These are phyloP conservation scores for Lasiosphaeria hispida DNA, from an alignment of 495 filamentous ascomycete genomes.

Conservation along the genomic window DNA sequence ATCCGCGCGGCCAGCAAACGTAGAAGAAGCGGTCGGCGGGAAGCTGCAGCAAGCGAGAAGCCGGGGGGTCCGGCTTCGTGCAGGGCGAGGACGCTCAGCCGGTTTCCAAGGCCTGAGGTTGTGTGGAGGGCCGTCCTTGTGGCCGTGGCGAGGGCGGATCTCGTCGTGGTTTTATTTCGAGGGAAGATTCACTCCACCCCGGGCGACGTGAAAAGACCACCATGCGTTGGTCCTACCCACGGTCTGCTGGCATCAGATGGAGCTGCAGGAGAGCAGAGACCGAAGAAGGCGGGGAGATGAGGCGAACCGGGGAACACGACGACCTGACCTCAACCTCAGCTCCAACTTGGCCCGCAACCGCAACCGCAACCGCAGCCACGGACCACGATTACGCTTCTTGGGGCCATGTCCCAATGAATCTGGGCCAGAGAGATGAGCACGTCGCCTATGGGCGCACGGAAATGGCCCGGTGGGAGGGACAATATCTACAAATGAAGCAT, in stretches of 20 bases:
- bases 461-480: conserved; percentile 15
- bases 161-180: conserved; percentile 5
- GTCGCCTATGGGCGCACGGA: not conserved
- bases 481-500: conserved; percentile 27
- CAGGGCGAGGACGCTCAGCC: conserved; percentile 15
- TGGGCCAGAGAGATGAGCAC: conserved; percentile 2
- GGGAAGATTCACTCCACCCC: conserved; percentile 1
- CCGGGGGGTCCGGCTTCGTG: conserved; percentile 23
- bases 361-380: conserved; percentile 4
- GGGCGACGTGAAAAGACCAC: conserved; percentile 3
- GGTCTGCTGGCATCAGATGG: not conserved
- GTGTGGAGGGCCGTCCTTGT: not conserved
- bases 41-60: conserved; percentile 26
- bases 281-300: conserved; percentile 5
- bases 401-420: not conserved
- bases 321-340: conserved; percentile 1
- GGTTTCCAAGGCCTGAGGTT: not conserved
- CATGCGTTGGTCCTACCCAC: not conserved
- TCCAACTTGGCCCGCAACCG: not conserved
- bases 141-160: not conserved
- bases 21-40: conserved; percentile 23
- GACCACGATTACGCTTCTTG: not conserved
- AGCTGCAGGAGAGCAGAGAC: not conserved
- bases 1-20: conserved; percentile 9
- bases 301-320: conserved; percentile 15